Conservation (phyloP, 2,329 filamentous ascomycete species). For the Pestalotiopsis sp. region DNA sequence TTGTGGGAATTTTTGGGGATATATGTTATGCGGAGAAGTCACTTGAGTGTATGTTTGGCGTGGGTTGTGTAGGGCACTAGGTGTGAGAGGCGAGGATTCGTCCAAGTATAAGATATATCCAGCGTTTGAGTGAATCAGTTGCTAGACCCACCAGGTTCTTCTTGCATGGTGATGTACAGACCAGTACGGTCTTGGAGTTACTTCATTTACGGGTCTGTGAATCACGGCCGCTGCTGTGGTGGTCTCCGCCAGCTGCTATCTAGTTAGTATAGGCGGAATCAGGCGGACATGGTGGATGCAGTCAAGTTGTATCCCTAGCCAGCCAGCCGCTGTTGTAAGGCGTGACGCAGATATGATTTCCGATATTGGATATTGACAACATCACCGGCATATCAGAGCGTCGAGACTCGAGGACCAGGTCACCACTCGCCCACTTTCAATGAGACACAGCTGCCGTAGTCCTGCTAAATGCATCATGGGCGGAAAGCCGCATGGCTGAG, state of each 20-base stretch:
- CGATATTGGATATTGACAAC: constrained; percentile 10
- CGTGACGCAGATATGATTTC: constrained; percentile 1
- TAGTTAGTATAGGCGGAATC: neutral
- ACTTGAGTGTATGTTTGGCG: neutral
- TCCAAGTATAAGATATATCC: neutral
- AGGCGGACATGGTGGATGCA: constrained; percentile 3
- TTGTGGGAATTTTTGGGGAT: too few relatives aligned
- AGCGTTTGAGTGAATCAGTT: neutral
- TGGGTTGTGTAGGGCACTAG: neutral
- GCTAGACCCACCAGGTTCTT: neutral
- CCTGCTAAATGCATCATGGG: neutral
- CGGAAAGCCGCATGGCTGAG: neutral
- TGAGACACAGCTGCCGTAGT: neutral
- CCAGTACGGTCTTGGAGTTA: neutral
- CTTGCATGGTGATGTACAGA: neutral
- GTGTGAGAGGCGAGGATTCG: neutral
- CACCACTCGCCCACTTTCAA: constrained; percentile 3
- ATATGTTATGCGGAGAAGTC: neutral
- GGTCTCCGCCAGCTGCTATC: neutral
- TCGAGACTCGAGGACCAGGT: neutral
- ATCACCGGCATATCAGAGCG: constrained; percentile 1
- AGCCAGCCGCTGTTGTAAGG: neutral
- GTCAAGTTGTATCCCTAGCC: neutral
- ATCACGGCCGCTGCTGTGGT: neutral
- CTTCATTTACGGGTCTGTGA: neutral